Percentiles rank a stretch among this genome's conserved stretches.
Conservation (phyloP, 2,329 filamentous ascomycete species). For the Diaporthe destruens region DNA sequence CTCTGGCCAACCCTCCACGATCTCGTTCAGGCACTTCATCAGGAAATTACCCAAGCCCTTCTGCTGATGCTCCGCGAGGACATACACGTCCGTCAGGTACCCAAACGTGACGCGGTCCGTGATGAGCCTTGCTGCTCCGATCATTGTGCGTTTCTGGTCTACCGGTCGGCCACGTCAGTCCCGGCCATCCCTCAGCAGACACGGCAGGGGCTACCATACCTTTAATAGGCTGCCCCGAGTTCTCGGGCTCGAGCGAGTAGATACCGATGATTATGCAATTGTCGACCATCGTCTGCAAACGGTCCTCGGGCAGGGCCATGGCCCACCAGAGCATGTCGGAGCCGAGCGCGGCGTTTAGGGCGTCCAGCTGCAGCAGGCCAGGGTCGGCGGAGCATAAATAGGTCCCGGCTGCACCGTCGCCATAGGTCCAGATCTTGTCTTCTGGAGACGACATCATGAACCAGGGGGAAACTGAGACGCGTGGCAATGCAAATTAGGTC, state of each 20-base stretch:
- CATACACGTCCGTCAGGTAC: constrained; percentile 78
- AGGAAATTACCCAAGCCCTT: constrained; percentile 75
- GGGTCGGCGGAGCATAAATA: constrained; percentile 74
- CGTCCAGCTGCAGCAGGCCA: constrained; percentile 64
- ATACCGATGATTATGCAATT: constrained; percentile 72
- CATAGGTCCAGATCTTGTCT: constrained; percentile 60
- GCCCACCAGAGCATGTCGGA: constrained; percentile 74
- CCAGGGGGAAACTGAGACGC: background rate
- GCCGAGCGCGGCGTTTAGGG: constrained; percentile 67
- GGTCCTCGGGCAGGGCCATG: constrained; percentile 60
- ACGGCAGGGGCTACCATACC: background rate
- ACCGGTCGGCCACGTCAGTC: background rate
- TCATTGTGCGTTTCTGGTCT: constrained; percentile 45
- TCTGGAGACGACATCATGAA: background rate
- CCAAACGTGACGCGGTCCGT: constrained; percentile 78
- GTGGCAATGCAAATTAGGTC: background rate
- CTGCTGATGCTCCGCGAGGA: constrained; percentile 70
- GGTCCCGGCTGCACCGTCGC: constrained; percentile 50
- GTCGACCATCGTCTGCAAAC: constrained; percentile 65
- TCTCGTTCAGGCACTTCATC: constrained; percentile 70
- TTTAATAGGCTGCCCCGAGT: constrained; percentile 41
- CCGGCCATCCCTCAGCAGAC: background rate
- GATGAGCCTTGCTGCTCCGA: constrained; percentile 73
- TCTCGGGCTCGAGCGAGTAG: constrained; percentile 54
- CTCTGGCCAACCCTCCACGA: constrained; percentile 66